Evolutionary conservation across 345 rosid genomes (phyloP), one percentile per base, ranked within the genome.

Genomic region (Gossypium mustelinum): DNA sequence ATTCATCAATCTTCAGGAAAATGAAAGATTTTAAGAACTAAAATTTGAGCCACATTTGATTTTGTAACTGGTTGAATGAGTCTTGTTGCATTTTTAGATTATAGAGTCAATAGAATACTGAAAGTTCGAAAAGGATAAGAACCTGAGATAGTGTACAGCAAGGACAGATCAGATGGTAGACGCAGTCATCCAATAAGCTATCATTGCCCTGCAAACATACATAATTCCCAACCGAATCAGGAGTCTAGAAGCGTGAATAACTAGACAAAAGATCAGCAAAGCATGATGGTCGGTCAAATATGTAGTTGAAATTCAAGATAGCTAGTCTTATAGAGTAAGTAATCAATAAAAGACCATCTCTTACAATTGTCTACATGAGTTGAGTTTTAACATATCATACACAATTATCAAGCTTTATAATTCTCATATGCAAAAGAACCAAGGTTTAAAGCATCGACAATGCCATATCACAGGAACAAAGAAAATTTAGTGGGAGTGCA

Each of bases 141-240:
- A 92, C 98, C 97, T 94, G 97, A 68, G 87, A 84, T 78, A 94
- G 82, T 29, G 98, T 79, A 55, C 98, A 94, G 76, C 86, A 88
- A 17, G 97, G 89, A 71, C 97, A 94, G 64, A 86, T 39, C 39
- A 92, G 85, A 83, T 94, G 98, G 82, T 81, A 89, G 76, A 87
- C 44, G 70, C 77, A 94, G 81, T 94, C 97, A 48, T 94, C 97
- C 82, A 87, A 79, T 48, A 83, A 82, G 78, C 87, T 88, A 78
- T 90, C 97, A n/a, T 81, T 55, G 2, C 94, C 97, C 98, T 94
- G 89, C 24, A 70, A 10, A 0, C 22, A 59, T 68, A 14, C 70
- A 66, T 11, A 44, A 66, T 44, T 66, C 29, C 52, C 29, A 12
- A 44, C n/a, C 27, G 25, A 41, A 43, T 18, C 39, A 78, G 63